Evolutionary conservation across 83 land plant genomes (phyloP).

Genomic region (Picea mariana): DNA sequence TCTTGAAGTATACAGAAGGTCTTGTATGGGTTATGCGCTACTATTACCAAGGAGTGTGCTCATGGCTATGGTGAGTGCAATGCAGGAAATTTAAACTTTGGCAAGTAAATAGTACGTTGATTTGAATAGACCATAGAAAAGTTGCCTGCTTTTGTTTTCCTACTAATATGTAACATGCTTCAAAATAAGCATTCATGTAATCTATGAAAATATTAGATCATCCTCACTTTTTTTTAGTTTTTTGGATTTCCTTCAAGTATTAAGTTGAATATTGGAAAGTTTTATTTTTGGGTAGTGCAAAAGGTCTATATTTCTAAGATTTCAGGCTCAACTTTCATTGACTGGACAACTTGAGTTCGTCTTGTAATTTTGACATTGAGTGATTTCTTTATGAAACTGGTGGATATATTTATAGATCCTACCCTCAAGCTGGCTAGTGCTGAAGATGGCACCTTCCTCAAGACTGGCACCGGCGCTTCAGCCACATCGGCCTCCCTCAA

Average conservation of each 20-base stretch:
- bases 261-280: neutral
- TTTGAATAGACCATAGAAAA: neutral
- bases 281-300: neutral
- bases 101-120: neutral
- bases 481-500: too few relatives aligned
- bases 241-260: neutral
- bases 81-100: neutral
- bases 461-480: too few relatives aligned
- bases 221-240: neutral
- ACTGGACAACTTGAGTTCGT: too few relatives aligned
- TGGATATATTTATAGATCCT: too few relatives aligned
- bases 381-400: too few relatives aligned
- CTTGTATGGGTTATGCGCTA: conserved; percentile 94
- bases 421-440: too few relatives aligned
- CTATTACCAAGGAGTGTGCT: conserved; percentile 94
- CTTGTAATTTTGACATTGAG: too few relatives aligned
- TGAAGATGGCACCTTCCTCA: too few relatives aligned
- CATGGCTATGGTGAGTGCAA: conserved; percentile 89
- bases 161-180: conserved; percentile 1
- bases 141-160: neutral
- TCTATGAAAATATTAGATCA: neutral
- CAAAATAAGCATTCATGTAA: neutral
- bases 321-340: too few relatives aligned
- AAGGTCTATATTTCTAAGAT: neutral
- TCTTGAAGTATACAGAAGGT: conserved; percentile 84